These are phyloP conservation scores for Ascobolus immersus DNA, from an alignment of 495 filamentous ascomycete genomes.

Conservation along the genomic window DNA sequence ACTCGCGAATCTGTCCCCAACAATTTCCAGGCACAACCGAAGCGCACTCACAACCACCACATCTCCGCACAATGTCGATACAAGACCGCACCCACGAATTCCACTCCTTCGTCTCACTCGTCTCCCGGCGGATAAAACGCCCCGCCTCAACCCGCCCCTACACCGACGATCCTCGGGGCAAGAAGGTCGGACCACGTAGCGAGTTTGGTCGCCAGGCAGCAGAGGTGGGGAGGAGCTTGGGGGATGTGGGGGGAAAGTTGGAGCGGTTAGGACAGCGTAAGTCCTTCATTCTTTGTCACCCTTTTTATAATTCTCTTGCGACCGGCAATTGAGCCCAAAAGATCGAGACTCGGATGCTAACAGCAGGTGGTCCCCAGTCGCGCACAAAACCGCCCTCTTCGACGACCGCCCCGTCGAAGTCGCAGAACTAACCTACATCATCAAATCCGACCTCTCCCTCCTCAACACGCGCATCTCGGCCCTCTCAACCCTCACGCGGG, in stretches of 20 bases:
- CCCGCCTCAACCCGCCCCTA: slow-evolving; percentile 14
- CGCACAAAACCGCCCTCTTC: slow-evolving; percentile 87
- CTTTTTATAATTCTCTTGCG: neutral
- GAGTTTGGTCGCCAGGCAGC: slow-evolving; percentile 80
- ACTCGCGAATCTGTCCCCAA: too few species aligned
- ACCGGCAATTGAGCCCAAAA: too few species aligned
- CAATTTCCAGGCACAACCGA: too few species aligned
- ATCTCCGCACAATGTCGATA: too few species aligned
- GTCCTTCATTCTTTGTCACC: slow-evolving; percentile 12
- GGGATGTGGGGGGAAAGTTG: slow-evolving; percentile 76
- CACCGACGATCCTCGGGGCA: too few species aligned
- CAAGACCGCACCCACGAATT: slow-evolving; percentile 95
- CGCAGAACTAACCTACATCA: slow-evolving; percentile 81
- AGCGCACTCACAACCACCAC: too few species aligned
- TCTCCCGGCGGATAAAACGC: slow-evolving; percentile 24
- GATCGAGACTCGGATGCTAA: too few species aligned
- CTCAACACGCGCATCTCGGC: slow-evolving; percentile 66
- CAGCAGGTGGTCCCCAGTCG: too few species aligned
- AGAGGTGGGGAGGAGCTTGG: slow-evolving; percentile 74
- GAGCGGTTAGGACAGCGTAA: slow-evolving; percentile 68
- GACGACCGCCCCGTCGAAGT: slow-evolving; percentile 93
- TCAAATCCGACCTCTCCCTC: slow-evolving; percentile 85
- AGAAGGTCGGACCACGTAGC: slow-evolving; percentile 24
- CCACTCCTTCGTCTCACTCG: slow-evolving; percentile 53
- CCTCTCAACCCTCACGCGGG: slow-evolving; percentile 41